Conservation (phyloP, 257 asterid species). For the Solanum chmielewskii region DNA sequence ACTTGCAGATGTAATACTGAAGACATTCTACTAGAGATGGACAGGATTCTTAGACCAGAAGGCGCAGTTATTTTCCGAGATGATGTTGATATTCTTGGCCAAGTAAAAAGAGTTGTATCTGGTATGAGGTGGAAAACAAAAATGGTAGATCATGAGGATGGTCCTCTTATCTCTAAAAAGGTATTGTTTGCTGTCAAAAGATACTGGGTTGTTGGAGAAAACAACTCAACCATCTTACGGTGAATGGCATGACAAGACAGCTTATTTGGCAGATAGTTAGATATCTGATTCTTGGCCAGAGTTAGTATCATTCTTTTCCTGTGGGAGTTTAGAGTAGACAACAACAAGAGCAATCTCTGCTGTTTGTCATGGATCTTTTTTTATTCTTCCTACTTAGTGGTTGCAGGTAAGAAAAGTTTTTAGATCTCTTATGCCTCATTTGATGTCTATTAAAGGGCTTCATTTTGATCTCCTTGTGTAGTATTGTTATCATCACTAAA, state of each 20-base stretch:
- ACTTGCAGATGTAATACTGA: slow-evolving; percentile 18
- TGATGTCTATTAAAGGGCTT: neutral
- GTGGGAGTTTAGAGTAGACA: neutral
- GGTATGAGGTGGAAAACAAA: slow-evolving; percentile 38
- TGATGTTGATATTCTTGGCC: slow-evolving; percentile 10
- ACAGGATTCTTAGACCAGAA: slow-evolving; percentile 34
- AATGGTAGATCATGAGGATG: slow-evolving; percentile 30
- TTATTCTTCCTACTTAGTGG: neutral
- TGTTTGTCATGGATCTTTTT: neutral
- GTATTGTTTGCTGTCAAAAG: slow-evolving; percentile 25
- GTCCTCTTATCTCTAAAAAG: slow-evolving; percentile 23
- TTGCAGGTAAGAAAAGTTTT: neutral
- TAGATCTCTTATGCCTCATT: neutral
- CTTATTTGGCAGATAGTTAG: neutral
- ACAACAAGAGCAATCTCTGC: neutral
- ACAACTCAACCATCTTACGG: slow-evolving; percentile 4
- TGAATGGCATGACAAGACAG: neutral
- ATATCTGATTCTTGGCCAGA: neutral
- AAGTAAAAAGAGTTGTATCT: slow-evolving; percentile 14
- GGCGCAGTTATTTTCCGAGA: slow-evolving; percentile 35
- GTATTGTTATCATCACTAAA: neutral
- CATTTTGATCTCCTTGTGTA: neutral
- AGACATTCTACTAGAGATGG: slow-evolving; percentile 31
- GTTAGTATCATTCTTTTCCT: neutral
- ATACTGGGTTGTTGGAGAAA: slow-evolving; percentile 28